Percentiles rank a stretch among this genome's conserved stretches.
Evolutionary conservation across 805 yeast species (phyloP).

Genomic region (Cyberlindnera petersonii): DNA sequence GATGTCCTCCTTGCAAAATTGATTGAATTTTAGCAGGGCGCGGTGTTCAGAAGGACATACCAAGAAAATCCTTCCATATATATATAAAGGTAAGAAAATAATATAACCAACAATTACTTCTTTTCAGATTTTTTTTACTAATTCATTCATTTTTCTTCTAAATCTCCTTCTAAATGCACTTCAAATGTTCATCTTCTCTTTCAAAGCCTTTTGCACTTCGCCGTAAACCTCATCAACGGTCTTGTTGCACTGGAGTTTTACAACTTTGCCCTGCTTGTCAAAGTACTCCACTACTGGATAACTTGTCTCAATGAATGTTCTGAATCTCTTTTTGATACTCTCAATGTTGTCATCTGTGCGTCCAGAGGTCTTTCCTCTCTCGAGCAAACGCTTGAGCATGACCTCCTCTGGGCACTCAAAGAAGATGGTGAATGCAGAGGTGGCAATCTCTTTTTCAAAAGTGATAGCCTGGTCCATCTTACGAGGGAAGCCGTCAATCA

Average conservation of each 20-base stretch:
- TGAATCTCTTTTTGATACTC: conserved; percentile 85
- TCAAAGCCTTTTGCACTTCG: conserved; percentile 64
- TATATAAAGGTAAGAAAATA: too few species aligned
- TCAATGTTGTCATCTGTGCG: conserved; percentile 91
- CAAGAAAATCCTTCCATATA: too few species aligned
- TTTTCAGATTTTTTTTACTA: neutral
- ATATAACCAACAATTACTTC: neutral
- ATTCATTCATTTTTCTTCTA: neutral
- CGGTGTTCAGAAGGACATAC: neutral
- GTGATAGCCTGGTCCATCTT: conserved; percentile 97
- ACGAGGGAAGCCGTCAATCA: conserved; percentile 96
- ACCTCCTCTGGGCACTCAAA: conserved; percentile 80
- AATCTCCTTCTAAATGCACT: too few species aligned
- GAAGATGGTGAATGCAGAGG: conserved; percentile 65
- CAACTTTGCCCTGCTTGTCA: conserved; percentile 68
- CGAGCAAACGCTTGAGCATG: conserved; percentile 79
- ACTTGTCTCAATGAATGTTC: conserved; percentile 78
- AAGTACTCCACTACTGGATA: conserved; percentile 91
- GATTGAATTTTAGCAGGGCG: neutral
- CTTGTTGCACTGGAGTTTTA: conserved; percentile 73
- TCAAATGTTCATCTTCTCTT: conserved; percentile 33
- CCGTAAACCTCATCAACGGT: conserved; percentile 74
- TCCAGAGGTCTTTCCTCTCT: conserved; percentile 94
- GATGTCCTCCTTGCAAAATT: neutral
- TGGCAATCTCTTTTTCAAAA: conserved; percentile 78